phyloP scores from a whole-genome alignment of 257 asterid species.

The Nicotiana knightiana region DNA sequence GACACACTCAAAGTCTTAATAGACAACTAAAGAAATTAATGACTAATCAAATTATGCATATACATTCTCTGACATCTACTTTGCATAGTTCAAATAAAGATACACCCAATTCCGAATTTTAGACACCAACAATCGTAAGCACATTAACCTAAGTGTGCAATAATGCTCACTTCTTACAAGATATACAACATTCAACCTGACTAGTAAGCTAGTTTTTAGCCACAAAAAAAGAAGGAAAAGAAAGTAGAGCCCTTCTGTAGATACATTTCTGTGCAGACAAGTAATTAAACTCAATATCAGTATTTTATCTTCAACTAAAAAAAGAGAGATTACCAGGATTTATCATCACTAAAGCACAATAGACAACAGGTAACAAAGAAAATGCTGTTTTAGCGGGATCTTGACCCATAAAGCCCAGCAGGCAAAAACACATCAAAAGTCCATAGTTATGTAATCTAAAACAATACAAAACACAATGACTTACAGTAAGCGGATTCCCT shows the following conservation, averaged over 20 bases:
- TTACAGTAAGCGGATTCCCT: slow-evolving; percentile 75
- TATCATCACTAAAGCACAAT: background rate
- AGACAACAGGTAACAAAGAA: background rate
- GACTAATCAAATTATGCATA: background rate
- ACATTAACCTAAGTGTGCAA: background rate
- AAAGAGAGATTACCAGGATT: background rate
- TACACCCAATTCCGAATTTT: background rate
- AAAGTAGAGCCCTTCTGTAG: background rate
- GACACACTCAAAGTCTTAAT: background rate
- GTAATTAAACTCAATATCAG: background rate
- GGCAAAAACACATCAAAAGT: background rate
- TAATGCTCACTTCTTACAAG: background rate
- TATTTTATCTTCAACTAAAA: background rate
- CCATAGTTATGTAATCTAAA: background rate
- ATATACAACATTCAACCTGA: background rate
- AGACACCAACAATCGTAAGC: background rate
- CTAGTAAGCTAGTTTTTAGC: background rate
- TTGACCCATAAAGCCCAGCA: background rate
- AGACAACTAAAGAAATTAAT: background rate
- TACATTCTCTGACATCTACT: background rate
- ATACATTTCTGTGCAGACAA: background rate
- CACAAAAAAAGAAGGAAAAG: too few relatives aligned
- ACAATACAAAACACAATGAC: slow-evolving; percentile 9
- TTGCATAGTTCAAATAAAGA: background rate
- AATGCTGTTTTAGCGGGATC: background rate